Conservation (phyloP, 208 protist genomes). For the Leptomonas pyrrhocoris region DNA sequence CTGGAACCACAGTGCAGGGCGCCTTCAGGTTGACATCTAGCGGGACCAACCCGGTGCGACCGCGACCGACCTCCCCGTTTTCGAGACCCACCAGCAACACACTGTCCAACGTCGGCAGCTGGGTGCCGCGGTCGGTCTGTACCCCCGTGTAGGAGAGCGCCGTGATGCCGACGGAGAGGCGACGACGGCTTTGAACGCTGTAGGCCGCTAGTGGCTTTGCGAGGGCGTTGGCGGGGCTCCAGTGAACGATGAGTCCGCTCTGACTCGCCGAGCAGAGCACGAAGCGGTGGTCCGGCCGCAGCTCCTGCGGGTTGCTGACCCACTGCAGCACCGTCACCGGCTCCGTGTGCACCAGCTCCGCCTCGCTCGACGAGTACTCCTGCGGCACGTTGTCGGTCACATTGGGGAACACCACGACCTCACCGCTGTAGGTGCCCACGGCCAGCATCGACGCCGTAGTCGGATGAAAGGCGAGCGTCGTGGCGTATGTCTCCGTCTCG, state of each 20-base stretch:
- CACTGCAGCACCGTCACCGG: constrained; percentile 81
- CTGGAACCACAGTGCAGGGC: constrained; percentile 30
- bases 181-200: constrained; percentile 57
- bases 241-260: constrained; percentile 82
- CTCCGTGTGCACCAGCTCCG: constrained; percentile 61
- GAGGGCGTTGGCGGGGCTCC: constrained; percentile 75
- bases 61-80: constrained; percentile 86
- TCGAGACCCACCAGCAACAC: constrained; percentile 81
- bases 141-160: constrained; percentile 49
- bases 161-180: constrained; percentile 60
- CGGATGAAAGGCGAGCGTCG: constrained; percentile 88
- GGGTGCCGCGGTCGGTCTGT: constrained; percentile 26
- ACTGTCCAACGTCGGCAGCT: constrained; percentile 56
- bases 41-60: constrained; percentile 43
- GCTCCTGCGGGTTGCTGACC: constrained; percentile 71
- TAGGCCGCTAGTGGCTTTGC: constrained; percentile 59
- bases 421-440: constrained; percentile 90
- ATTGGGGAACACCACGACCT: constrained; percentile 74
- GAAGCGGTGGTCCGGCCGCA: constrained; percentile 59
- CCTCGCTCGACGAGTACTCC: constrained; percentile 41
- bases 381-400: constrained; percentile 55
- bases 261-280: constrained; percentile 74
- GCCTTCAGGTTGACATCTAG: constrained; percentile 23
- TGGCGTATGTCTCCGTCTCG: constrained; percentile 80
- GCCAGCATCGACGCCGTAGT: constrained; percentile 71